Evolutionary conservation across 805 yeast species (phyloP).

Genomic region (Candida cerambycidarum): DNA sequence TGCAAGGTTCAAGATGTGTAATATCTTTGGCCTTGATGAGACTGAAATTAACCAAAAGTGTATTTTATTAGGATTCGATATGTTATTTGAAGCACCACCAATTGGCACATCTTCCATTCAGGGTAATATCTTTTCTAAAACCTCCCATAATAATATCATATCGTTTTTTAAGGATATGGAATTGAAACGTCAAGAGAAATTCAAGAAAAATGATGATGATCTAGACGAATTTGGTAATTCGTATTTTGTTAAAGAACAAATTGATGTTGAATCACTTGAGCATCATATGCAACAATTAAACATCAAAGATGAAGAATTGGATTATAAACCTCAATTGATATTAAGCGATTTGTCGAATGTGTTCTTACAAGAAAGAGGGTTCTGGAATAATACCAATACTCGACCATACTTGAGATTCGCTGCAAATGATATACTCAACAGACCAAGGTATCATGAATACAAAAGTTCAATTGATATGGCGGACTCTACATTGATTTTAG

Average conservation of each 20-base stretch:
- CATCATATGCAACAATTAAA: slow-evolving; percentile 3
- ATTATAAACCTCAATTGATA: slow-evolving; percentile 35
- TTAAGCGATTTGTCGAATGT: slow-evolving; percentile 37
- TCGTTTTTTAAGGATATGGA: slow-evolving; percentile 31
- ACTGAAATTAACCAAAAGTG: slow-evolving; percentile 28
- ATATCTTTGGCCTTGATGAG: slow-evolving; percentile 27
- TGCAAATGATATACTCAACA: slow-evolving; percentile 25
- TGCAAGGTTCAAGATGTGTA: slow-evolving; percentile 26
- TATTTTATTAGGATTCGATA: slow-evolving; percentile 46
- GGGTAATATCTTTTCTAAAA: slow-evolving; percentile 75
- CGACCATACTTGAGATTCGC: slow-evolving; percentile 34
- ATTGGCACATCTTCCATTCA: slow-evolving; percentile 77
- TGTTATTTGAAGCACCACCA: slow-evolving; percentile 78
- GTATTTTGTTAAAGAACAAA: slow-evolving; percentile 29
- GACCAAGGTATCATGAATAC: slow-evolving; percentile 23
- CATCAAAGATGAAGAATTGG: slow-evolving; percentile 6
- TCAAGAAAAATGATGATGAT: not conserved
- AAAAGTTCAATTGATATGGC: slow-evolving; percentile 39
- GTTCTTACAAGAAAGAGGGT: slow-evolving; percentile 36
- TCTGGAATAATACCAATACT: slow-evolving; percentile 34
- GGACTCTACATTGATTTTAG: slow-evolving; percentile 36
- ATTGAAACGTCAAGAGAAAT: slow-evolving; percentile 13
- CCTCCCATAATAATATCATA: slow-evolving; percentile 24
- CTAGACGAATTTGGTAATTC: slow-evolving; percentile 17
- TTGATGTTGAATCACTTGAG: slow-evolving; percentile 17